A percentile compares a stretch with the other conserved stretches of the same genome.
These are phyloP conservation scores for Tilletia caries DNA, from an alignment of 1,284 basidiomycete species.

Conservation along the genomic window DNA sequence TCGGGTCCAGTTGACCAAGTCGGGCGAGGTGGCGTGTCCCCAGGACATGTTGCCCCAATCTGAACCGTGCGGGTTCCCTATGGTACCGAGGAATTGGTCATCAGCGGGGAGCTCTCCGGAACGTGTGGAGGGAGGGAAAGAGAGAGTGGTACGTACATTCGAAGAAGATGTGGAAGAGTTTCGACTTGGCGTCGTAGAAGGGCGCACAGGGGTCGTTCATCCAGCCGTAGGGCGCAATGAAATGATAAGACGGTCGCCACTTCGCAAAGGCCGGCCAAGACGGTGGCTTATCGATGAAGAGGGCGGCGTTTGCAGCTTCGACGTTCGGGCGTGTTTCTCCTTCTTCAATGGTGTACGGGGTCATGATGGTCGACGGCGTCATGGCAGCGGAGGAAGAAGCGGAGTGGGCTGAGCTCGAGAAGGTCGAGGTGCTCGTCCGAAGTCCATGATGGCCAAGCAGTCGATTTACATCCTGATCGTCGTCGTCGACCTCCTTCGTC, in stretches of 20 bases:
- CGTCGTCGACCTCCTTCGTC: too few species aligned
- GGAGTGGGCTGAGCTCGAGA: too few species aligned
- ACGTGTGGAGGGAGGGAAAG: too few species aligned
- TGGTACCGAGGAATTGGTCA: neutral
- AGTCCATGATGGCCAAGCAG: too few species aligned
- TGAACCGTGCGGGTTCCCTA: constrained; percentile 31
- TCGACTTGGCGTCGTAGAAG: constrained; percentile 28
- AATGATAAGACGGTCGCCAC: constrained; percentile 33
- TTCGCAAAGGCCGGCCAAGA: constrained; percentile 21
- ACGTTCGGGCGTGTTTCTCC: too few species aligned
- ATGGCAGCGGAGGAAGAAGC: too few species aligned
- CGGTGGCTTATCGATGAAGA: neutral
- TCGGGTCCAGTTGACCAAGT: constrained; percentile 35
- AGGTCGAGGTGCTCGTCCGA: too few species aligned
- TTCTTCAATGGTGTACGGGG: too few species aligned
- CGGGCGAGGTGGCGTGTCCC: constrained; percentile 33
- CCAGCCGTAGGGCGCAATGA: constrained; percentile 40
- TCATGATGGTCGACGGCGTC: too few species aligned
- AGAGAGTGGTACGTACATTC: constrained; percentile 22
- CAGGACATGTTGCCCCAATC: constrained; percentile 43
- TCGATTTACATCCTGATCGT: too few species aligned
- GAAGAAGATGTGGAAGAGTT: constrained; percentile 37
- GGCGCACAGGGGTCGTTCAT: constrained; percentile 44
- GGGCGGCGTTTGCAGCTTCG: too few species aligned
- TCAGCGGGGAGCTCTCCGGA: neutral